Conservation (phyloP, 2,329 filamentous ascomycete genomes). For the Cladosporium colombiae region DNA sequence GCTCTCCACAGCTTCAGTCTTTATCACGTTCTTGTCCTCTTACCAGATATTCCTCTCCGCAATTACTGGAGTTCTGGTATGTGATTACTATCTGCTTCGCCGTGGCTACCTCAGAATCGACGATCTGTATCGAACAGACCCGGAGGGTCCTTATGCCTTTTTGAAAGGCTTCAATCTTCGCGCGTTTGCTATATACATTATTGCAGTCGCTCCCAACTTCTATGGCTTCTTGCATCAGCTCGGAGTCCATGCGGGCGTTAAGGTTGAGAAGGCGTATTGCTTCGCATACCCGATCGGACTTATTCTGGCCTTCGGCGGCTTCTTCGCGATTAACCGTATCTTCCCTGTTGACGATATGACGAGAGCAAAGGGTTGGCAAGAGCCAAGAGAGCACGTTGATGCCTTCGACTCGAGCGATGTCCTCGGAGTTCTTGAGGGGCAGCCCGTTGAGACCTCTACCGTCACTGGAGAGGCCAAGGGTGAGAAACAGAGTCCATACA, state of each 20-base stretch:
- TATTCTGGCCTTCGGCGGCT: background rate
- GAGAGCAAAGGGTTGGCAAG: background rate
- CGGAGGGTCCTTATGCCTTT: background rate
- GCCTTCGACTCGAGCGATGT: background rate
- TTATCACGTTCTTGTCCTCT: slow-evolving; percentile 86
- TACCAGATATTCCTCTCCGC: slow-evolving; percentile 94
- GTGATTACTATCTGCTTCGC: slow-evolving; percentile 85
- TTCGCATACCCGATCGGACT: slow-evolving; percentile 2
- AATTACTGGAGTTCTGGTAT: slow-evolving; percentile 85
- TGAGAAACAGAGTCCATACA: background rate
- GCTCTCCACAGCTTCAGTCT: slow-evolving; percentile 72
- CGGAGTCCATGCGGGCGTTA: background rate
- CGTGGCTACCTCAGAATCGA: slow-evolving; percentile 77
- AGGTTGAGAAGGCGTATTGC: slow-evolving; percentile 1
- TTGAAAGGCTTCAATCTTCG: slow-evolving; percentile 1
- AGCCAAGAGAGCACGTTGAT: slow-evolving; percentile 1
- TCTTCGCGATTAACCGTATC: background rate
- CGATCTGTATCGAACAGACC: slow-evolving; percentile 63
- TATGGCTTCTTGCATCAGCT: slow-evolving; percentile 2
- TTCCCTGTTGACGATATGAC: background rate
- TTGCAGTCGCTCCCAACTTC: background rate
- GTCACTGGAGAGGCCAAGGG: background rate
- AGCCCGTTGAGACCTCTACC: background rate
- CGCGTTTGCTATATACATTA: background rate
- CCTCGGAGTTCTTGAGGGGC: background rate